Evolutionary conservation across 75 land plant genomes (phyloP).

Genomic region (Sequoia sempervirens): DNA sequence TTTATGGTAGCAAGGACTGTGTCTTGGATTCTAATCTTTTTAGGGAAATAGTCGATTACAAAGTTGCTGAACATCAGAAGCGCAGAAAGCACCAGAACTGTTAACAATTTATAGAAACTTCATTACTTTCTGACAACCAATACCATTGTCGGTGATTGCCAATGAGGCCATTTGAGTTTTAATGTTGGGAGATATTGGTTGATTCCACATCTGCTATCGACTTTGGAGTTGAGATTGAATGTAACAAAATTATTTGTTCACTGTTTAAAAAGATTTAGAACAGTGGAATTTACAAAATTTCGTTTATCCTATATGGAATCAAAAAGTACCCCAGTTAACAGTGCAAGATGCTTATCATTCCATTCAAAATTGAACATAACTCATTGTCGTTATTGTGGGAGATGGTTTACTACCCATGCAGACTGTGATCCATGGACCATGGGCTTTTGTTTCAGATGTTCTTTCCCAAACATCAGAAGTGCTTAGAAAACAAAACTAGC

Average conservation of each 20-base stretch:
- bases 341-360: neutral
- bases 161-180: neutral
- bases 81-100: constrained; percentile 21
- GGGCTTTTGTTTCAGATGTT: neutral
- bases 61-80: constrained; percentile 76
- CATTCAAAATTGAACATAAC: neutral
- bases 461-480: neutral
- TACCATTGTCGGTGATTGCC: neutral
- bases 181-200: neutral
- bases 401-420: neutral
- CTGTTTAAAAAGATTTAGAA: neutral
- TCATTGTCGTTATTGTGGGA: neutral
- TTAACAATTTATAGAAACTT: neutral
- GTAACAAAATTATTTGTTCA: neutral
- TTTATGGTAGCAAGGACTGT: constrained; percentile 79
- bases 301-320: neutral
- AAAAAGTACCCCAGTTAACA: neutral
- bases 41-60: constrained; percentile 78
- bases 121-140: neutral
- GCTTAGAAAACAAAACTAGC: neutral
- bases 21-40: constrained; percentile 66
- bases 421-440: neutral
- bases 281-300: neutral
- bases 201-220: neutral
- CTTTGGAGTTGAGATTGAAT: neutral